These are phyloP conservation scores for Beauveria bassiana DNA, from an alignment of 2,329 filamentous ascomycete species.

Conservation along the genomic window DNA sequence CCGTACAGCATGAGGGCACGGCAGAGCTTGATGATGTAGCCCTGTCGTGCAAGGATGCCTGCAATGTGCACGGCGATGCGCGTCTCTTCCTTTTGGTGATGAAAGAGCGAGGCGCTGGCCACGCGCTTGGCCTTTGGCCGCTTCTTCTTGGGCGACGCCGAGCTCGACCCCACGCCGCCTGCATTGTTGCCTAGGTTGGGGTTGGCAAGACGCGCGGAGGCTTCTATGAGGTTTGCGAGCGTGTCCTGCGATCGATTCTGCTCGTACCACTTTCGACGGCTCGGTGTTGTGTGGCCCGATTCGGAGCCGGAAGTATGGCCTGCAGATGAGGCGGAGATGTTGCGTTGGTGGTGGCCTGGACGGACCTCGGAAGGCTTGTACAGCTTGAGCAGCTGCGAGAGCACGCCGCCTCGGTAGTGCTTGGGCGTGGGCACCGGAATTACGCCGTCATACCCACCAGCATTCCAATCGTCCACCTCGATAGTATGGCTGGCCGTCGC, in stretches of 20 bases:
- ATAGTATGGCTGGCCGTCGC: slow-evolving; percentile 5
- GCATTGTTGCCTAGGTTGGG: slow-evolving; percentile 19
- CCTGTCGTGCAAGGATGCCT: slow-evolving; percentile 66
- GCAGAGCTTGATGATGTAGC: slow-evolving; percentile 77
- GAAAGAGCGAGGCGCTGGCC: slow-evolving; percentile 29
- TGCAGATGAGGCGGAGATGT: slow-evolving; percentile 12
- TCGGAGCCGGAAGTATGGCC: slow-evolving; percentile 13
- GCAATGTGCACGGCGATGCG: slow-evolving; percentile 47
- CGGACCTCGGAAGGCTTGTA: slow-evolving; percentile 32
- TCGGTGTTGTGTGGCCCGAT: slow-evolving; percentile 35
- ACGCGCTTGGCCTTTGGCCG: slow-evolving; percentile 21
- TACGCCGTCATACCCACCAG: slow-evolving; percentile 33
- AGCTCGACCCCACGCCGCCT: slow-evolving; percentile 8
- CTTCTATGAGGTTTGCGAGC: slow-evolving; percentile 37
- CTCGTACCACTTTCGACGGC: slow-evolving; percentile 40
- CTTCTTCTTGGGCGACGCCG: slow-evolving; percentile 20
- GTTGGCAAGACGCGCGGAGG: slow-evolving; percentile 36
- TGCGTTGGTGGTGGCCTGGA: slow-evolving; percentile 15
- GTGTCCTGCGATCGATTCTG: slow-evolving; percentile 40
- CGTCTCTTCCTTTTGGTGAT: slow-evolving; percentile 36
- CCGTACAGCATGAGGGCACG: slow-evolving; percentile 80
- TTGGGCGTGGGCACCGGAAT: slow-evolving; percentile 32
- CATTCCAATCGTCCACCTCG: slow-evolving; percentile 27
- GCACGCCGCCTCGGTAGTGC: slow-evolving; percentile 36
- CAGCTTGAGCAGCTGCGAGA: slow-evolving; percentile 39